Evolutionary conservation across 2,329 filamentous ascomycete species (phyloP).

Genomic region (Venturia carpophila): DNA sequence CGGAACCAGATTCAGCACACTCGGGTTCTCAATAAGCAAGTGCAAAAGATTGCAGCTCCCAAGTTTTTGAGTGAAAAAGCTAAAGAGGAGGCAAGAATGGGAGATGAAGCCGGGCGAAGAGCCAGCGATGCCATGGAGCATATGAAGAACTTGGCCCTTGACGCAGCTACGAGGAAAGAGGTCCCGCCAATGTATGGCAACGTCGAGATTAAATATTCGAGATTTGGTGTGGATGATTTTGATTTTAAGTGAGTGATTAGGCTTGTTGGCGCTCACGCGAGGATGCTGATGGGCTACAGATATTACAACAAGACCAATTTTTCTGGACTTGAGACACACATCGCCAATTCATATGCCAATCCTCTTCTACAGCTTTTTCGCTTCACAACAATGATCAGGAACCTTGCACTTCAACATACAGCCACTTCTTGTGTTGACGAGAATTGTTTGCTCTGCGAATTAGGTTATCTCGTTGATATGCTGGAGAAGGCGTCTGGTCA

Average conservation of each 20-base stretch:
- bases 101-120: conserved; percentile 30
- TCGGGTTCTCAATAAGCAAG: conserved; percentile 51
- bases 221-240: conserved; percentile 98
- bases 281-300: conserved; percentile 36
- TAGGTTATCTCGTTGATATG: conserved; percentile 97
- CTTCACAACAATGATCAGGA: conserved; percentile 81
- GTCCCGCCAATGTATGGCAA: conserved; percentile 85
- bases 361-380: conserved; percentile 83
- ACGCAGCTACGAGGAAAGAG: conserved; percentile 66
- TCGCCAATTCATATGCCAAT: conserved; percentile 94
- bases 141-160: conserved; percentile 60
- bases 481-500: conserved; percentile 88
- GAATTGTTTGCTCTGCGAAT: conserved; percentile 80
- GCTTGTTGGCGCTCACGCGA: conserved; percentile 3
- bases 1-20: conserved; percentile 81
- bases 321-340: conserved; percentile 91
- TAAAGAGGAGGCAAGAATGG: conserved; percentile 44
- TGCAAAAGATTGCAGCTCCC: conserved; percentile 62
- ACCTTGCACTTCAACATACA: conserved; percentile 80
- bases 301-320: conserved; percentile 92
- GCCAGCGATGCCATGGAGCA: conserved; percentile 53
- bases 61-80: conserved; percentile 95
- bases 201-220: conserved; percentile 98
- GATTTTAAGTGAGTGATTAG: conserved; percentile 69
- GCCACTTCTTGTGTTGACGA: conserved; percentile 77